phyloP scores from a whole-genome alignment of 768 basidiomycete genomes.

The Trametes sanguinea region DNA sequence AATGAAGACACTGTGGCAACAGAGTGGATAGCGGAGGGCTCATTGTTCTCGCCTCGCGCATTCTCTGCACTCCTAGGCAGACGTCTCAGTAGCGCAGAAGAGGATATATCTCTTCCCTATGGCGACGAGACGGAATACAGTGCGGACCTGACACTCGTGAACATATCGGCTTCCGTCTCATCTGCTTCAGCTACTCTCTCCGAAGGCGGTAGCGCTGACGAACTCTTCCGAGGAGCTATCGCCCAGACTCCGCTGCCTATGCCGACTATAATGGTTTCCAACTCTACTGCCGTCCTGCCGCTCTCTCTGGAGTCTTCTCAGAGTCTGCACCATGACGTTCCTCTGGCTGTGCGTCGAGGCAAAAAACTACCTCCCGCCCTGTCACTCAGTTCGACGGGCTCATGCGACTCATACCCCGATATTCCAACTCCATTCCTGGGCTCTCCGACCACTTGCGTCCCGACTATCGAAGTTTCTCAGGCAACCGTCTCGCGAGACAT shows the following conservation, averaged over 20 bases:
- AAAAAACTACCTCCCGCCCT: slow-evolving; percentile 36
- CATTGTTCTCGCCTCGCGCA: slow-evolving; percentile 3
- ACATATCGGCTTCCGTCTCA: neutral
- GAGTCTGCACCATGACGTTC: slow-evolving; percentile 23
- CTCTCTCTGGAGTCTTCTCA: slow-evolving; percentile 33
- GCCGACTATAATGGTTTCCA: slow-evolving; percentile 39
- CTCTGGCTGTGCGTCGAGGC: slow-evolving; percentile 44
- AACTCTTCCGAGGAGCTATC: neutral
- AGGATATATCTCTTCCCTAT: neutral
- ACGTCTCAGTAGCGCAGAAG: neutral
- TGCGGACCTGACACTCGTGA: slow-evolving; percentile 1
- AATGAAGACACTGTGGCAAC: slow-evolving; percentile 7
- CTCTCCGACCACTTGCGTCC: slow-evolving; percentile 36
- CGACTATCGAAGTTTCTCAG: slow-evolving; percentile 27
- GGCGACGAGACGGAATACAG: neutral
- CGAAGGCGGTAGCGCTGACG: neutral
- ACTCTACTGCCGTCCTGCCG: slow-evolving; percentile 31
- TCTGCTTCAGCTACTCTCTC: neutral
- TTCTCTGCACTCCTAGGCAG: neutral
- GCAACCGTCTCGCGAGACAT: slow-evolving; percentile 25
- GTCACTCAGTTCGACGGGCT: slow-evolving; percentile 19
- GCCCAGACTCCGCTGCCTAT: slow-evolving; percentile 11
- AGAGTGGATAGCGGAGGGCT: slow-evolving; percentile 5
- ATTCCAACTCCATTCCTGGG: slow-evolving; percentile 47
- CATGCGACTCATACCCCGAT: slow-evolving; percentile 39